These are phyloP conservation scores for Leptographium wingfieldii DNA, from an alignment of 2,329 filamentous ascomycete species.

Conservation along the genomic window DNA sequence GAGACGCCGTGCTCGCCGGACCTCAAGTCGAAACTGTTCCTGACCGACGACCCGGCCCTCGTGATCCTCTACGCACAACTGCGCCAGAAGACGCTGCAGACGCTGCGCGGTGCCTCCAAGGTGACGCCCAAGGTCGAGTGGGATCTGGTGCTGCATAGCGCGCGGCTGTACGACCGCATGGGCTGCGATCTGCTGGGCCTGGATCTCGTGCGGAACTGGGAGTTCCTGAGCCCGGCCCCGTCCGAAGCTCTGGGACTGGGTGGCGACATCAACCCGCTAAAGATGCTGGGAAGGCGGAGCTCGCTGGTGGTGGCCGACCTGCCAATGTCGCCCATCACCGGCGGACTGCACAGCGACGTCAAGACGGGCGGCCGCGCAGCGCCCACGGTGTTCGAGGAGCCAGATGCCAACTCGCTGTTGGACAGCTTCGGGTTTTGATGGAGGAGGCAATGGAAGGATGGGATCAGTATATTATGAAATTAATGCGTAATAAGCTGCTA, in stretches of 20 bases:
- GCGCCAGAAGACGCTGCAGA: constrained; percentile 68
- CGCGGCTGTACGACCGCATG: constrained; percentile 76
- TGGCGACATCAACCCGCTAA: constrained; percentile 49
- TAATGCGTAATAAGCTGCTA: too few species aligned
- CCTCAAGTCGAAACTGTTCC: constrained; percentile 63
- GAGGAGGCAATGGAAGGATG: too few species aligned
- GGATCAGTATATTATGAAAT: too few species aligned
- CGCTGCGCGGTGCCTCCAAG: constrained; percentile 72
- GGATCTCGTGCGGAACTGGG: constrained; percentile 73
- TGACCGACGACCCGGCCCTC: constrained; percentile 82
- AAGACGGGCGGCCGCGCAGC: constrained; percentile 32
- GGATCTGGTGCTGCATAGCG: constrained; percentile 80
- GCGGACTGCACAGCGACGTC: constrained; percentile 23
- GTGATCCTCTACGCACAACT: constrained; percentile 81
- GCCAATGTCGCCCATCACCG: constrained; percentile 28
- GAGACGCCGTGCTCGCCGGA: constrained; percentile 56
- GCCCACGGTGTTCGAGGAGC: constrained; percentile 78
- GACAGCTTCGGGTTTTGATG: constrained; percentile 82
- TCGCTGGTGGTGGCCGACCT: constrained; percentile 71
- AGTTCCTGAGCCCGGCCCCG: constrained; percentile 49
- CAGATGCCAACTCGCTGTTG: constrained; percentile 75
- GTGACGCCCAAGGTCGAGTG: constrained; percentile 70
- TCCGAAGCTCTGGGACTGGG: constrained; percentile 23
- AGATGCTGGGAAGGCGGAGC: constrained; percentile 56
- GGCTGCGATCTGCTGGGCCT: constrained; percentile 84